Evolutionary conservation across 495 filamentous ascomycete genomes (phyloP).

Genomic region (Podospora conica): DNA sequence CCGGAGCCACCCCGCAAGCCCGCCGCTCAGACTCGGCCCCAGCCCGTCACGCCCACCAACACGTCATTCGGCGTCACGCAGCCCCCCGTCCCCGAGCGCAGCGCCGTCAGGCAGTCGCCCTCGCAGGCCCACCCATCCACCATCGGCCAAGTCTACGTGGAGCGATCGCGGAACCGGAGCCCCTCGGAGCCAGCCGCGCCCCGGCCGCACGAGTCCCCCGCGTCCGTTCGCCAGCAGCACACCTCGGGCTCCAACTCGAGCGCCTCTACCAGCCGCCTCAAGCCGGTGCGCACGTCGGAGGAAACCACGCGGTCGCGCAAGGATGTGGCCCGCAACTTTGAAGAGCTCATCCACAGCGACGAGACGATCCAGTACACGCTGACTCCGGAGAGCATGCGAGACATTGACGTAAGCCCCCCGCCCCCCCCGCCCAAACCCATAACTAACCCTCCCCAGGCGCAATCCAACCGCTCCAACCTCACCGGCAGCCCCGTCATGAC

Average conservation of each 20-base stretch:
- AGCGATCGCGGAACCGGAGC: conserved; percentile 21
- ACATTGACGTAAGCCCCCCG: conserved; percentile 62
- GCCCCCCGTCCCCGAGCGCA: conserved; percentile 37
- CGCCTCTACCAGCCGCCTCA: conserved; percentile 38
- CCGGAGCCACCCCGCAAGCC: conserved; percentile 19
- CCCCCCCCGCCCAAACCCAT: too few relatives aligned
- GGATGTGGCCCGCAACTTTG: conserved; percentile 54
- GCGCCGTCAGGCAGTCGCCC: conserved; percentile 26
- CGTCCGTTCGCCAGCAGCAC: conserved; percentile 22
- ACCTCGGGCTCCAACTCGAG: conserved; percentile 37
- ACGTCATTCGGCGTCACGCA: conserved; percentile 10
- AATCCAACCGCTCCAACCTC: conserved; percentile 29
- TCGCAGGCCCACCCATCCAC: conserved; percentile 23
- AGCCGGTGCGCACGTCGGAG: conserved; percentile 44
- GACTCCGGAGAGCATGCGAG: conserved; percentile 81
- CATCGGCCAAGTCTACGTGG: conserved; percentile 30
- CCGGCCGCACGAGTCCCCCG: conserved; percentile 14
- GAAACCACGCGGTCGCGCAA: conserved; percentile 40
- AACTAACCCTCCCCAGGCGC: conserved; percentile 9
- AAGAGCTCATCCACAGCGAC: conserved; percentile 81
- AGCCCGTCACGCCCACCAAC: conserved; percentile 1
- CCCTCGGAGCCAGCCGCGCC: conserved; percentile 12
- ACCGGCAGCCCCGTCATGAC: conserved; percentile 33
- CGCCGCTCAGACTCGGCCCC: conserved; percentile 9
- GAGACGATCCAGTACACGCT: conserved; percentile 92